Base-by-base conservation (phyloP, 2,329 filamentous ascomycete species). In the Claviceps citrina region DNA sequence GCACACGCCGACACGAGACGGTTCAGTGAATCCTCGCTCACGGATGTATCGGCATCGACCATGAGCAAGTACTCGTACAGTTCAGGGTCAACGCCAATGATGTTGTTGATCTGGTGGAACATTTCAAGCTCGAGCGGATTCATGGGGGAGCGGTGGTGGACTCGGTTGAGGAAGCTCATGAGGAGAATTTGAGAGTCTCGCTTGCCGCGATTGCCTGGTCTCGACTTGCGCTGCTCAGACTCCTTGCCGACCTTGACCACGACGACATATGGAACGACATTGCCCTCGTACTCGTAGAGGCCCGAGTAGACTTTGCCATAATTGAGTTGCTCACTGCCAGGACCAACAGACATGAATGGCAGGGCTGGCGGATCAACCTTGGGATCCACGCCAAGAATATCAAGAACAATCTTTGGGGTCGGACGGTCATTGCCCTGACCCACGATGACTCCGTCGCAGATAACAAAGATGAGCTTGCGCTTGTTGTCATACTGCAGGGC, bases 51-150 rank as follows among this genome's bases (percentile, higher is more conserved):
- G 54, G 91, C 91, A 62, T 98, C 91, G 45, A 98, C 81, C 87
- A 94, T 94, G 49, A 98, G 71, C 40, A 96, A 70, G 53, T 95
- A 98, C 59, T 98, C 91, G 57, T 98, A 98, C 13, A 98, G 71
- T 57, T 95, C 87, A 3, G 91, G 91, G 51, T 98, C 87, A 13
- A 98, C 91, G 51, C 91, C 91, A 46, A 98, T 98, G 51, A 98
- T 84, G 58, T 98, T 98, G 71, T 95, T 94, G 67, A 98, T 85
- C 59, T 98, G 91, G 56, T 98, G 91, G 68, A 95, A 96, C 71
- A 96, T 93, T 60, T 98, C 91, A 34, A 98, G 67, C 58, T 98
- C 91, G 10, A 98, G 76, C 13, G 91, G 91, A 46, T 81, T 91
- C 91, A 98, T 98, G 1, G 89, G 81, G 2, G 83, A 70, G 46